These are phyloP conservation scores for Linaria vulgaris DNA, from an alignment of 257 asterid genomes.

Conservation along the genomic window DNA sequence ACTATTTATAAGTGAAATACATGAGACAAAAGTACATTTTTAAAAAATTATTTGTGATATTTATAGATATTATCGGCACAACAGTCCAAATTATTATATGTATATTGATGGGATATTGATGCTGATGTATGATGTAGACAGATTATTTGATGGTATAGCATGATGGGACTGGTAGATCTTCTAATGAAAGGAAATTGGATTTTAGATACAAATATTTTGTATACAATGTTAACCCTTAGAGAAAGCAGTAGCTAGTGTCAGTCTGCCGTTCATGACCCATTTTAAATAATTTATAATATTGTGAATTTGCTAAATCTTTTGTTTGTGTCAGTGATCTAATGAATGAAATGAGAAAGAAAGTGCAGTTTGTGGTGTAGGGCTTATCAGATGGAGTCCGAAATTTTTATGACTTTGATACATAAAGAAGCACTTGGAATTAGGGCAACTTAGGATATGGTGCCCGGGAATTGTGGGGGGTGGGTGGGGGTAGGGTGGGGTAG, in stretches of 20 bases:
- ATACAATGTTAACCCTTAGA: constrained; percentile 25
- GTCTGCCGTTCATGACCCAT: constrained; percentile 20
- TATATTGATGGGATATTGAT: constrained; percentile 7
- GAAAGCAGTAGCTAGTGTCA: constrained; percentile 28
- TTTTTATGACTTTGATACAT: constrained; percentile 38
- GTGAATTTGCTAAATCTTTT: constrained; percentile 9
- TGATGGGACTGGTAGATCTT: constrained; percentile 44
- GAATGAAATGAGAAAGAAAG: constrained; percentile 7
- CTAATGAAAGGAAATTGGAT: constrained; percentile 27
- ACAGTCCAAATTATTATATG: neutral
- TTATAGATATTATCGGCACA: too few relatives aligned
- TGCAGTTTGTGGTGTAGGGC: constrained; percentile 27
- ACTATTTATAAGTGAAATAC: too few relatives aligned
- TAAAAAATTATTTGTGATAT: too few relatives aligned
- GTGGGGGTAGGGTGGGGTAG: constrained; percentile 3
- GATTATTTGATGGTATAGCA: constrained; percentile 29
- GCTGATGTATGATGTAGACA: constrained; percentile 38
- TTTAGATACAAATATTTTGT: constrained; percentile 5
- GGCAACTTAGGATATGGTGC: constrained; percentile 35
- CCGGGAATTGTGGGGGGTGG: constrained; percentile 45
- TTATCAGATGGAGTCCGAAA: constrained; percentile 25
- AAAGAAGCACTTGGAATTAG: constrained; percentile 26
- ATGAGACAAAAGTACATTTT: too few relatives aligned
- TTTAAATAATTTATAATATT: neutral
- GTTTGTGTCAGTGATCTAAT: constrained; percentile 9